Percentiles rank a stretch among this genome's conserved stretches.
phyloP scores from a whole-genome alignment of 2,329 filamentous ascomycete genomes.

The Cercospora brassicicola region DNA sequence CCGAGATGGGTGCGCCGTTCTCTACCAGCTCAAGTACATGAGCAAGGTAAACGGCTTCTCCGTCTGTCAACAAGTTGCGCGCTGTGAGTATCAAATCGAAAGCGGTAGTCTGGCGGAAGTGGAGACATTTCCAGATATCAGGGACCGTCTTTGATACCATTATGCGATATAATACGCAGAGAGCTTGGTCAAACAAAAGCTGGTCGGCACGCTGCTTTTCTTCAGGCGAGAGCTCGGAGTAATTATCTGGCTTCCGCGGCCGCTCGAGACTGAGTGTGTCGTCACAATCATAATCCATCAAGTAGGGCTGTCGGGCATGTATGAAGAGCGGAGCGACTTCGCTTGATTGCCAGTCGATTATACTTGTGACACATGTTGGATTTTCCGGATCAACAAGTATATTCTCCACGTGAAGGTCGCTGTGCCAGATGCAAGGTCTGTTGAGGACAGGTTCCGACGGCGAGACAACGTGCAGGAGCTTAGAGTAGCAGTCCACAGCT shows the following conservation, averaged over 20 bases:
- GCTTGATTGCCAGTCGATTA: slow-evolving; percentile 43
- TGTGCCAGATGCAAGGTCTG: slow-evolving; percentile 37
- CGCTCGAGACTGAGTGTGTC: slow-evolving; percentile 32
- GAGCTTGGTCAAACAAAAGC: slow-evolving; percentile 34
- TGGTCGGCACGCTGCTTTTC: slow-evolving; percentile 19
- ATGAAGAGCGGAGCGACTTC: slow-evolving; percentile 41
- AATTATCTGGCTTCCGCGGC: slow-evolving; percentile 32
- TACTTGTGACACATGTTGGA: slow-evolving; percentile 36
- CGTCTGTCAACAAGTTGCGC: slow-evolving; percentile 22
- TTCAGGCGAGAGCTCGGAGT: slow-evolving; percentile 28
- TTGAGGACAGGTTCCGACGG: not conserved
- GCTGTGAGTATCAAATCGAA: not conserved
- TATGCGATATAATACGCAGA: not conserved
- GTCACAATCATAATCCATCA: slow-evolving; percentile 30
- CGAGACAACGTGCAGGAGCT: not conserved
- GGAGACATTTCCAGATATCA: slow-evolving; percentile 5
- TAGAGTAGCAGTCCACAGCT: not conserved
- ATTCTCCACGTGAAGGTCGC: slow-evolving; percentile 43
- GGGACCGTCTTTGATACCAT: not conserved
- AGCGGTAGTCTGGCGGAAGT: not conserved
- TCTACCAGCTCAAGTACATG: not conserved
- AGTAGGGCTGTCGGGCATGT: not conserved
- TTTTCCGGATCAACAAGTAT: slow-evolving; percentile 40
- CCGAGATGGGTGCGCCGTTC: not conserved
- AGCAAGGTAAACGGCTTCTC: not conserved